A percentile compares a stretch with the other conserved stretches of the same genome.
These are phyloP conservation scores for Podaxis sp. DNA, from an alignment of 768 basidiomycete genomes.

Conservation along the genomic window DNA sequence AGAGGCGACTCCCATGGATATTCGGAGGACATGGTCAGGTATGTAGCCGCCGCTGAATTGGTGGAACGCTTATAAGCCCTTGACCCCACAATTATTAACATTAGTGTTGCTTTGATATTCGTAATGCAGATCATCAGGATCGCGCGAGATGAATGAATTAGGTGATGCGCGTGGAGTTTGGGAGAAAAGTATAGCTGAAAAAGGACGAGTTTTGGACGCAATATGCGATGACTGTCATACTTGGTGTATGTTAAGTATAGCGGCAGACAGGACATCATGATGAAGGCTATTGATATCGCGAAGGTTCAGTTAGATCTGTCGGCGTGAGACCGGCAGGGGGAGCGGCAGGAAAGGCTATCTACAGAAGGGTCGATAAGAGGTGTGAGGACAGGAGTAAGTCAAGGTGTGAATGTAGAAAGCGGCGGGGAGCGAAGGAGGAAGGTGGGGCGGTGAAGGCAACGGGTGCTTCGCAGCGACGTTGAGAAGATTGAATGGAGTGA, in stretches of 20 bases:
- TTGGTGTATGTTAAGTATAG: not conserved
- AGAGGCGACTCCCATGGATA: constrained; percentile 31
- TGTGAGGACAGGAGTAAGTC: not conserved
- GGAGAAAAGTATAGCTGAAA: not conserved
- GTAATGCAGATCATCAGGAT: not conserved
- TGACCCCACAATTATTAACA: not conserved
- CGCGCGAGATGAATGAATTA: not conserved
- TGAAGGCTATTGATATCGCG: not conserved
- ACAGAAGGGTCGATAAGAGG: not conserved
- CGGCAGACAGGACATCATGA: not conserved
- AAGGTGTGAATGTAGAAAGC: not conserved
- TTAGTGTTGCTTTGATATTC: not conserved
- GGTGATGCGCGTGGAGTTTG: not conserved
- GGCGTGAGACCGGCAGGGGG: not conserved
- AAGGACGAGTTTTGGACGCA: not conserved
- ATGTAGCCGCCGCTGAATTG: not conserved
- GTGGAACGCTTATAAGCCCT: constrained; percentile 4
- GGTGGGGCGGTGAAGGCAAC: not conserved
- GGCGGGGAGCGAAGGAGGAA: not conserved
- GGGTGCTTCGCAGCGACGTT: not conserved
- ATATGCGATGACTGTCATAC: not conserved
- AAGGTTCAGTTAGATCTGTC: not conserved
- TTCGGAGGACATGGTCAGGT: constrained; percentile 14
- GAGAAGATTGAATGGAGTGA: not conserved
- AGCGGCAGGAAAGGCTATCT: not conserved